These are phyloP conservation scores for Aureobasidium sp. DNA, from an alignment of 2,329 filamentous ascomycete species.

Conservation along the genomic window DNA sequence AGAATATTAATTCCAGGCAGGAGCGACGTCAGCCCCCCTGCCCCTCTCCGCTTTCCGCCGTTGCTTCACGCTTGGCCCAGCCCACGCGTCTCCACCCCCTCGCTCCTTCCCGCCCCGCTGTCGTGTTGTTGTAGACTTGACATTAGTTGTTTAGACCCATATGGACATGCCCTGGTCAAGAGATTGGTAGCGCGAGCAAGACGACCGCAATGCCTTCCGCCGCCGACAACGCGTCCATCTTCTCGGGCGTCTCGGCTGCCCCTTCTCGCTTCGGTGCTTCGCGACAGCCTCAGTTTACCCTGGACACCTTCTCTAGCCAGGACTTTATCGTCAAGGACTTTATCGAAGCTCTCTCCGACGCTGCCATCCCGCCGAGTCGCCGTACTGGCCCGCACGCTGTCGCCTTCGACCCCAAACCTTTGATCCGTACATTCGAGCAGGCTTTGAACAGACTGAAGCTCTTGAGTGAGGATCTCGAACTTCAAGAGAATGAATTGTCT, in stretches of 20 bases:
- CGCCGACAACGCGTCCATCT: conserved; percentile 34
- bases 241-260: conserved; percentile 26
- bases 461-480: conserved; percentile 75
- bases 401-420: conserved; percentile 84
- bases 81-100: conserved; percentile 1
- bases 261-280: conserved; percentile 17
- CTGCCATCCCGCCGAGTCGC: conserved; percentile 66
- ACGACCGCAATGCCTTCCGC: conserved; percentile 27
- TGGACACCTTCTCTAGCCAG: conserved; percentile 60
- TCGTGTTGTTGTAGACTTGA: neutral
- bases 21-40: conserved; percentile 3
- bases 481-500: conserved; percentile 81
- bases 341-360: conserved; percentile 84
- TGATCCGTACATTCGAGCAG: conserved; percentile 89
- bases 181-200: neutral
- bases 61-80: neutral
- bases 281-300: conserved; percentile 52
- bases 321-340: conserved; percentile 99
- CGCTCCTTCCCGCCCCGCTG: neutral
- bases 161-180: neutral
- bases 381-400: conserved; percentile 47
- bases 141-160: too few relatives aligned
- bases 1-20: conserved; percentile 5
- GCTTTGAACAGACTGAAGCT: conserved; percentile 59
- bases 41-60: neutral